Percentiles rank a stretch among this genome's conserved stretches.
Conservation (phyloP, 2,329 filamentous ascomycete species). For the Paecilomyces sp. region DNA sequence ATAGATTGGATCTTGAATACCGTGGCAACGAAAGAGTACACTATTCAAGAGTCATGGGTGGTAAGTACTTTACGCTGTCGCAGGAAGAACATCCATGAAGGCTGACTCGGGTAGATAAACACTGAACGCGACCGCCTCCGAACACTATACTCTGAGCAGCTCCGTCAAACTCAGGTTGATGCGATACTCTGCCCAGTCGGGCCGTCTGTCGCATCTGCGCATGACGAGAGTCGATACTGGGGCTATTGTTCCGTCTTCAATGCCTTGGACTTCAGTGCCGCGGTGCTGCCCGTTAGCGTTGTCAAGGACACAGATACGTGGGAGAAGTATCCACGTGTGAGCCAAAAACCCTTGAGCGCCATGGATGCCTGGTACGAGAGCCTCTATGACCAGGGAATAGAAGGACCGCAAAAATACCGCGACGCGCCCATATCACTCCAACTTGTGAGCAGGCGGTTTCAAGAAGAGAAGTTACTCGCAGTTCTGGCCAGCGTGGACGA, state of each 20-base stretch:
- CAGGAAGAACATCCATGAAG: not conserved
- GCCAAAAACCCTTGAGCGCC: not conserved
- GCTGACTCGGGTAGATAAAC: not conserved
- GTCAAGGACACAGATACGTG: not conserved
- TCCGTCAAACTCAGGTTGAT: not conserved
- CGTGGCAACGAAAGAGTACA: not conserved
- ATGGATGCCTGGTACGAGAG: not conserved
- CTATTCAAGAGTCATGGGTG: not conserved
- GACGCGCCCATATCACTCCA: not conserved
- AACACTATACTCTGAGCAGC: not conserved
- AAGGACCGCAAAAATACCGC: not conserved
- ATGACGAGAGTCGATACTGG: not conserved
- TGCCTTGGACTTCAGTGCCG: not conserved
- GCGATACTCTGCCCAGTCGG: slow-evolving; percentile 6
- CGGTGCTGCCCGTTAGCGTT: not conserved
- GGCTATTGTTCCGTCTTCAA: not conserved
- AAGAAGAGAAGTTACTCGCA: not conserved
- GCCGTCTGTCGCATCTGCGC: slow-evolving; percentile 6
- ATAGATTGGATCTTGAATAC: not conserved
- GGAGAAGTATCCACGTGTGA: not conserved
- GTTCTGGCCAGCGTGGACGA: not conserved
- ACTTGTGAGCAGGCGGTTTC: not conserved
- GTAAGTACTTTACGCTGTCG: not conserved
- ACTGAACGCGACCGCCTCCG: not conserved
- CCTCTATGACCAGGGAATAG: not conserved